Conservation (phyloP, 768 basidiomycete genomes). For the Boletus reticulatus region DNA sequence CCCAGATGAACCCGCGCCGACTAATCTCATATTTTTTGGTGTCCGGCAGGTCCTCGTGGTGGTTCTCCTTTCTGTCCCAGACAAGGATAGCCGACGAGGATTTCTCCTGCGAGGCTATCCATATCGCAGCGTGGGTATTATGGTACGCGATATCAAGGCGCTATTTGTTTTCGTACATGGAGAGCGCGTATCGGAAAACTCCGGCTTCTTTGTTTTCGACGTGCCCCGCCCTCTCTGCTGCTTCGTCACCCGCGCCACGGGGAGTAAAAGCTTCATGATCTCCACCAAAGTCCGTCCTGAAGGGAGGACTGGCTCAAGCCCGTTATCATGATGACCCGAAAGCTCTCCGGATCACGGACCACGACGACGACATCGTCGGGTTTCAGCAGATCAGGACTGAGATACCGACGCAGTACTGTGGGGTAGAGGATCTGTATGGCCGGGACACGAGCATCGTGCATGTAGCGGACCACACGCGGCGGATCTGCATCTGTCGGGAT, state of each 20-base stretch:
- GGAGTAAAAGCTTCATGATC: slow-evolving; percentile 41
- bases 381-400: slow-evolving; percentile 57
- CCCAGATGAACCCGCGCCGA: no score
- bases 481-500: slow-evolving; percentile 38
- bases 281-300: slow-evolving; percentile 44
- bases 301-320: slow-evolving; percentile 46
- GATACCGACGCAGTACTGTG: slow-evolving; percentile 39
- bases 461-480: slow-evolving; percentile 28
- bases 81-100: no score
- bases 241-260: slow-evolving; percentile 42
- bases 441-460: slow-evolving; percentile 32
- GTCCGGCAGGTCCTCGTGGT: no score
- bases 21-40: no score
- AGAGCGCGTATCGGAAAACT: no score
- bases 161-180: no score
- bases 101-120: no score
- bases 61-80: no score
- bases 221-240: no score
- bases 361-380: slow-evolving; percentile 22
- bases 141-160: no score
- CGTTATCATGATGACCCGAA: slow-evolving; percentile 23
- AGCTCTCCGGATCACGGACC: slow-evolving; percentile 47
- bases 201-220: no score
- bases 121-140: no score
- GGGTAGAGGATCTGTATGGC: slow-evolving; percentile 70